Evolutionary conservation across 306 rosid species (phyloP), one percentile per base, ranked within the genome.

Genomic region (Vigna trinervia): DNA sequence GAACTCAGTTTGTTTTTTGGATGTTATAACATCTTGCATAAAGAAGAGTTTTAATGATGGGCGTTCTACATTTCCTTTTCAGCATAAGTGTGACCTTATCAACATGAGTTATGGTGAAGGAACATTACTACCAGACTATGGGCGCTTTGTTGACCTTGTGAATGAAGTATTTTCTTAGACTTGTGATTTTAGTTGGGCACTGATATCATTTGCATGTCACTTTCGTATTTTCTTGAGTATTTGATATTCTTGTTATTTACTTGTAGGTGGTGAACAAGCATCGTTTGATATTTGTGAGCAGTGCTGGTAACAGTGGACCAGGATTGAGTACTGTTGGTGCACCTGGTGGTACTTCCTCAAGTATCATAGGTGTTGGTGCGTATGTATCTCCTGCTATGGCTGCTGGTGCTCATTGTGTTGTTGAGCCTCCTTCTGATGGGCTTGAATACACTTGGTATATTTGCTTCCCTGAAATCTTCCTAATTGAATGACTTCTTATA

Each of bases 291-390:
- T 95, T 90, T 80, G 92, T 95, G 71, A 95, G 99, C 87, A 92
- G 97, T 84, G 99, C 99, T 82, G 99, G 97, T 77, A 95, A 95
- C 83, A 89, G 88, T 89, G 99, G 99, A 66, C 99, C 99, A 58
- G 99, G 92, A 61, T 84, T 95, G 89, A 95, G 83, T 85, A 95
- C 99, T 75, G 99, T 95, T 73, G 97, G 97, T 78, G 99, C 99
- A 79, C 99, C 99, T 78, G 99, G 99, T 67, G 99, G 99, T 76
- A 92, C 99, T 60, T 75, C 97, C 77, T 90, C 99, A 77, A 86
- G 97, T 72, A 92, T 95, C 73, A 92, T 95, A 41, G 97, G 99
- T 61, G 89, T 95, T 81, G 97, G 99, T 62, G 99, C 99, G 14
- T 95, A 90, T 78, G 97, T 95, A 79, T 95, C 99, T 74, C 99